Base-by-base conservation (phyloP, 2,329 filamentous ascomycete genomes). In the Hypoxylon sp. region DNA sequence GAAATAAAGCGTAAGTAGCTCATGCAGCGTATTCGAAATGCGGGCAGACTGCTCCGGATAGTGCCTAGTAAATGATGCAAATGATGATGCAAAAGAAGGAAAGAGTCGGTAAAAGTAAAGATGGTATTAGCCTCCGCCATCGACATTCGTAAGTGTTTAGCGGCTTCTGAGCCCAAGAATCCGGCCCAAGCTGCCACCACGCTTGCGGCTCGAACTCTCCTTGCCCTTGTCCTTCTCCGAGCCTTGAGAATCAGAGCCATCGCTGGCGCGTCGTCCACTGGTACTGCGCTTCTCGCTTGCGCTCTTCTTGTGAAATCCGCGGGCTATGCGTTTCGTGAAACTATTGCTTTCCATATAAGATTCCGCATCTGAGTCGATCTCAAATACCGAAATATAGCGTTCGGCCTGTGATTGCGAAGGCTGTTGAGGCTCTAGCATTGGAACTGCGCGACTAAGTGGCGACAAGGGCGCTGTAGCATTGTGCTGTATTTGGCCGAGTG, bases 331-430 rank as follows among this genome's bases (percentile, higher is more conserved):
- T n/a, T 73, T 74, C 0, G 75, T 76, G 32, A 79, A 74, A n/a
- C 73, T 75, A n/a, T 70, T 69, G 53, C 53, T 66, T 30, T 59
- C 63, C 39, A 29, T 41, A 27, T 57, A 74, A 5, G 72, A 73
- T 47, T 83, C 81, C 12, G 74, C 74, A 62, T 85, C 83, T 3
- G 81, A 81, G 70, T 85, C 83, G 12, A 78, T 70, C 45, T 85
- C 84, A 65, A 86, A 86, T 23, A 85, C 80, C 1, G 83, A 85
- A 30, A 80, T 73, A 39, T 75, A 74, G 5, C 63, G 69, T 45
- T 74, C 73, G 16, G 74, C 32, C 25, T 70, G 64, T 5, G 71
- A 70, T 2, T 48, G 66, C 57, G 45, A 72, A 68, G 30, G 3
- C 9, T 74, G 63, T 32, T 71, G 70, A 69, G 70, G 45, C 59